phyloP scores from a whole-genome alignment of 176 grass and related monocot genomes.

The Carex scoparia region DNA sequence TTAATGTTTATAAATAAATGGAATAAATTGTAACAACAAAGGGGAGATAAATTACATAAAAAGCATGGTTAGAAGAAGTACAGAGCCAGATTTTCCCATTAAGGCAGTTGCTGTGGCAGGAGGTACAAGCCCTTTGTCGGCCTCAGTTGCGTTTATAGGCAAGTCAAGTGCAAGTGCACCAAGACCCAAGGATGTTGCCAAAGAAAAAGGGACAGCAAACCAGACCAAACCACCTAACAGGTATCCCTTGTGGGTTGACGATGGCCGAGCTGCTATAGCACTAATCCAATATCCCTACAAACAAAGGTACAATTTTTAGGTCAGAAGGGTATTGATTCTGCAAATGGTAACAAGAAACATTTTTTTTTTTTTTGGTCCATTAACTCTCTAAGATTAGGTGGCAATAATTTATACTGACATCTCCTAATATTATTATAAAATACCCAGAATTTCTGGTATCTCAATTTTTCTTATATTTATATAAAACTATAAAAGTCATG shows the following conservation, averaged over 20 bases:
- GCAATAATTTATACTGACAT: neutral
- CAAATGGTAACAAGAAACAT: neutral
- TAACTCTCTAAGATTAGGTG: neutral
- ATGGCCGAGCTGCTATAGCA: slow-evolving; percentile 64
- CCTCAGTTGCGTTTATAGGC: slow-evolving; percentile 48
- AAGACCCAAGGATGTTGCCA: slow-evolving; percentile 66
- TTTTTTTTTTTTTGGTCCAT: neutral
- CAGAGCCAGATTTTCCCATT: slow-evolving; percentile 66
- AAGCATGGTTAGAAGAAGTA: slow-evolving; percentile 76
- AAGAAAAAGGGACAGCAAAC: slow-evolving; percentile 74
- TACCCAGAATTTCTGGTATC: neutral
- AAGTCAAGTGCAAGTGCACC: slow-evolving; percentile 66
- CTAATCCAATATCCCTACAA: slow-evolving; percentile 72
- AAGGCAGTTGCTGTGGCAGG: slow-evolving; percentile 59
- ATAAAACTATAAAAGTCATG: neutral
- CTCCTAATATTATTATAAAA: neutral
- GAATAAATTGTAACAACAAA: neutral
- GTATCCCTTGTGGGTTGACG: slow-evolving; percentile 74
- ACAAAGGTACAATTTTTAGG: neutral
- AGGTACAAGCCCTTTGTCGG: slow-evolving; percentile 51
- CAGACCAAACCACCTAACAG: slow-evolving; percentile 63
- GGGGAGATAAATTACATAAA: slow-evolving; percentile 43
- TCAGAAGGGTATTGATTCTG: neutral
- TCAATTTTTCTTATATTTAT: neutral
- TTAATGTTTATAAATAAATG: neutral